Evolutionary conservation across 164 flowering plant species (phyloP).

Genomic region (Kalanchoe fedtschenkoi): DNA sequence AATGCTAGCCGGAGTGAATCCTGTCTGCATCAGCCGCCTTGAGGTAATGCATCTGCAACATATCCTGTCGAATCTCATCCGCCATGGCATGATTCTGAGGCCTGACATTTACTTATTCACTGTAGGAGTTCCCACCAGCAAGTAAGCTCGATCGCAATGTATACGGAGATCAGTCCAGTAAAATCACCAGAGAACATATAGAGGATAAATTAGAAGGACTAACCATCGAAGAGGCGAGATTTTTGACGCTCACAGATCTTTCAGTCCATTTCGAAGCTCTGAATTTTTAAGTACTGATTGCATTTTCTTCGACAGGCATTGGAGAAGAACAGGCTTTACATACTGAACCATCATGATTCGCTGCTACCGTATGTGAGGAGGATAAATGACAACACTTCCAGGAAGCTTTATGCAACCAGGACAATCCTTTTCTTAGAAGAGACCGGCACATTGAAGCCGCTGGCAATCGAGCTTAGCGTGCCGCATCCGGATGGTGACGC

Average conservation of each 20-base stretch:
- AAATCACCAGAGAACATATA: constrained; percentile 30
- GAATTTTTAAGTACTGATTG: neutral
- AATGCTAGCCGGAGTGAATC: constrained; percentile 69
- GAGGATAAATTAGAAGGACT: constrained; percentile 23
- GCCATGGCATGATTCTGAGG: no score
- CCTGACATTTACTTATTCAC: neutral
- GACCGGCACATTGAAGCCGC: constrained; percentile 44
- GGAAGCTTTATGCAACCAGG: constrained; percentile 46
- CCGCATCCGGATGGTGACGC: constrained; percentile 46
- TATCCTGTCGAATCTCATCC: neutral
- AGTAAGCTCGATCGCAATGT: constrained; percentile 32
- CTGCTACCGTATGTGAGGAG: constrained; percentile 44
- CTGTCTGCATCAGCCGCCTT: constrained; percentile 6
- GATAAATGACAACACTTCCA: constrained; percentile 38
- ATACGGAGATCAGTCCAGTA: constrained; percentile 42
- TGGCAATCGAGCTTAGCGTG: constrained; percentile 51
- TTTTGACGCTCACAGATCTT: neutral
- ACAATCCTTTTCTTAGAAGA: constrained; percentile 42
- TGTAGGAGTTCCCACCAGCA: constrained; percentile 47
- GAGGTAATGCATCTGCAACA: neutral
- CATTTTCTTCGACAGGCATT: constrained; percentile 21
- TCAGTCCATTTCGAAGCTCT: neutral
- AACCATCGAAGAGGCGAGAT: constrained; percentile 27
- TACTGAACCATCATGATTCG: constrained; percentile 41
- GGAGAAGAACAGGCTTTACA: constrained; percentile 25